Conservation (phyloP, 768 basidiomycete genomes). For the Termitomyces sp. region DNA sequence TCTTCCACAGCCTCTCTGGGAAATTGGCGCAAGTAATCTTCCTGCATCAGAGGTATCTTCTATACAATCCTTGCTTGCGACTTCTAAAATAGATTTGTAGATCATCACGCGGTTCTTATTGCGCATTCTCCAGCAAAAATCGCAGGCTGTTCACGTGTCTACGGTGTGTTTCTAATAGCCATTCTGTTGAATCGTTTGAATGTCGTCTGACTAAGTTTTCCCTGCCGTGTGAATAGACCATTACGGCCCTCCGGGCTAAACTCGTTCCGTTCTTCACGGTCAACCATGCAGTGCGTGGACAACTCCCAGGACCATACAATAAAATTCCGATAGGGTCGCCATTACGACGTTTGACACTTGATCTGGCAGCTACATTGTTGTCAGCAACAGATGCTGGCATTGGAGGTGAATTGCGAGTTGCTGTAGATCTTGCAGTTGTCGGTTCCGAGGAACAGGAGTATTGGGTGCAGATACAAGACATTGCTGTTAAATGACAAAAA, state of each 20-base stretch:
- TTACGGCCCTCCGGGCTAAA: conserved; percentile 50
- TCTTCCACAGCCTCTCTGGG: conserved; percentile 85
- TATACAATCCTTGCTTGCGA: not conserved
- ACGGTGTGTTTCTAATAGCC: conserved; percentile 35
- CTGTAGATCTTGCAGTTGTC: conserved; percentile 35
- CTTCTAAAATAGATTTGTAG: conserved; percentile 26
- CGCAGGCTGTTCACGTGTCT: conserved; percentile 32
- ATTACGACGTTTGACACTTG: conserved; percentile 58
- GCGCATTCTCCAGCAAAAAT: conserved; percentile 54
- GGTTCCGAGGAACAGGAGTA: conserved; percentile 35
- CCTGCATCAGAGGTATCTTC: conserved; percentile 56
- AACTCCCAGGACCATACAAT: conserved; percentile 72
- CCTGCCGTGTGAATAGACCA: conserved; percentile 33
- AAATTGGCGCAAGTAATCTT: conserved; percentile 60
- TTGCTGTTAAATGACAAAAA: conserved; percentile 1
- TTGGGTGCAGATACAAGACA: conserved; percentile 31
- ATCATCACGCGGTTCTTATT: conserved; percentile 62
- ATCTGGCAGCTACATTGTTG: conserved; percentile 46
- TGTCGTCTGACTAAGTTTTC: not conserved
- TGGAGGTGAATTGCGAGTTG: conserved; percentile 13
- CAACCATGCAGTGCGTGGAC: conserved; percentile 70
- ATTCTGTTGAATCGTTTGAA: conserved; percentile 8
- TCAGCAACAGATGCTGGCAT: conserved; percentile 8
- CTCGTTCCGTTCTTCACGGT: conserved; percentile 81
- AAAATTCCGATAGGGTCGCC: conserved; percentile 49